Evolutionary conservation across 345 rosid species (phyloP), one percentile per base, ranked within the genome.

Genomic region (Kandelia obovata): DNA sequence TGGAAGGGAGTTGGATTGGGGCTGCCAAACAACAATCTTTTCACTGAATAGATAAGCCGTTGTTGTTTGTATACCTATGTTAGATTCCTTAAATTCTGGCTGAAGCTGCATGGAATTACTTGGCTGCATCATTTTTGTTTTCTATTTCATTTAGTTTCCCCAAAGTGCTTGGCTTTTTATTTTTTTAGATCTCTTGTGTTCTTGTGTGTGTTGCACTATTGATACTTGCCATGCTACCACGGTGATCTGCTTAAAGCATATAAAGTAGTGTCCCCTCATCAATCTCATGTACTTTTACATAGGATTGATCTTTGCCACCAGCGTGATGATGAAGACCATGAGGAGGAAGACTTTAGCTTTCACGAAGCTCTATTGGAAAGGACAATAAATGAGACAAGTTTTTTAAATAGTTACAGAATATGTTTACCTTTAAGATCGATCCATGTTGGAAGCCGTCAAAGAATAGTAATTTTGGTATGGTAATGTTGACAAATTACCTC

Each of bases 301-400:
- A 88, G 92, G 92, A 77, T 86, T 26, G 92, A 88, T 71, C 90
- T 88, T 73, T 86, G 84, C 83, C 90, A 84, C 78, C 88, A 84
- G 58, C 81, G 80, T 62, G 79, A 84, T 68, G 88, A 88, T 61
- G 92, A 85, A 67, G 86, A 83, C 43, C 82, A 81, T 28, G 92
- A 86, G 46, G 92, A 88, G 30, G 92, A 84, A 52, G 90, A 83
- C 53, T 76, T 61, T n/a, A 75, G 85, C 71, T 79, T 80, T 75
- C 78, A 81, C 10, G 88, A 83, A 73, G 68, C 89, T 57, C 78
- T 87, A 73, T 58, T 87, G 66, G 81, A 85, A 58, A 81, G 69
- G 66, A 61, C 78, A 34, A 53, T 72, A 62, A 65, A 69, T 70
- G 78, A 78, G 43, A 78, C 79, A 26, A 77, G 70, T 47, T 77